These are phyloP conservation scores for Endocalyx cinctus DNA, from an alignment of 2,329 filamentous ascomycete species.

Conservation along the genomic window DNA sequence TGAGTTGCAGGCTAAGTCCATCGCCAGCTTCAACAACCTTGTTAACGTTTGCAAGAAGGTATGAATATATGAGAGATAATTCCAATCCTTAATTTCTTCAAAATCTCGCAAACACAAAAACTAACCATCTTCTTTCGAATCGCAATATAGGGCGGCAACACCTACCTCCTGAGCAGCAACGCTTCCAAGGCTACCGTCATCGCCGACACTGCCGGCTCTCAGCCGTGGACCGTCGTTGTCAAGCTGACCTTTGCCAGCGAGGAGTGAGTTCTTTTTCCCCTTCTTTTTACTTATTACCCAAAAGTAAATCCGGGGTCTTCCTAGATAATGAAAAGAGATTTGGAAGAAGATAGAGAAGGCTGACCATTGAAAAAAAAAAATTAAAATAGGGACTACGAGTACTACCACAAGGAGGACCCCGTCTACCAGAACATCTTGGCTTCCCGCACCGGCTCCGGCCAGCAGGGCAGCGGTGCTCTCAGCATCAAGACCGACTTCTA, in stretches of 20 bases:
- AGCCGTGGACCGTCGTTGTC: conserved; percentile 8
- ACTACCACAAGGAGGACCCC: conserved; percentile 11
- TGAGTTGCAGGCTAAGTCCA: conserved; percentile 7
- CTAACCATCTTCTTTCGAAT: neutral
- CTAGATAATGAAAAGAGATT: no score
- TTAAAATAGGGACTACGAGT: conserved; percentile 10
- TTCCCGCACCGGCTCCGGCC: no score
- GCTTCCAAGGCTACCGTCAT: conserved; percentile 11
- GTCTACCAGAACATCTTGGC: conserved; percentile 10
- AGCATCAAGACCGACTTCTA: conserved; percentile 3
- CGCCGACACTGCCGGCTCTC: conserved; percentile 7
- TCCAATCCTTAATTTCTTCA: neutral
- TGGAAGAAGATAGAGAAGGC: no score
- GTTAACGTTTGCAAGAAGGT: conserved; percentile 10
- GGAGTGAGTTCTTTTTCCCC: conserved; percentile 5
- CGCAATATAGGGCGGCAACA: conserved; percentile 8
- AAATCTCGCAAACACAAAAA: neutral
- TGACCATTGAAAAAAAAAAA: no score
- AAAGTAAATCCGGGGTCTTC: neutral
- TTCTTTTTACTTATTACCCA: neutral
- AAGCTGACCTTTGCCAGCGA: conserved; percentile 11
- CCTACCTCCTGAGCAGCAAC: conserved; percentile 9
- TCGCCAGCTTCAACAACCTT: conserved; percentile 11
- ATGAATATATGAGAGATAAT: neutral
- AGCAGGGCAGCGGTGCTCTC: conserved; percentile 9